These are phyloP conservation scores for Aspergillus ustus DNA, from an alignment of 2,329 filamentous ascomycete genomes.

Conservation along the genomic window DNA sequence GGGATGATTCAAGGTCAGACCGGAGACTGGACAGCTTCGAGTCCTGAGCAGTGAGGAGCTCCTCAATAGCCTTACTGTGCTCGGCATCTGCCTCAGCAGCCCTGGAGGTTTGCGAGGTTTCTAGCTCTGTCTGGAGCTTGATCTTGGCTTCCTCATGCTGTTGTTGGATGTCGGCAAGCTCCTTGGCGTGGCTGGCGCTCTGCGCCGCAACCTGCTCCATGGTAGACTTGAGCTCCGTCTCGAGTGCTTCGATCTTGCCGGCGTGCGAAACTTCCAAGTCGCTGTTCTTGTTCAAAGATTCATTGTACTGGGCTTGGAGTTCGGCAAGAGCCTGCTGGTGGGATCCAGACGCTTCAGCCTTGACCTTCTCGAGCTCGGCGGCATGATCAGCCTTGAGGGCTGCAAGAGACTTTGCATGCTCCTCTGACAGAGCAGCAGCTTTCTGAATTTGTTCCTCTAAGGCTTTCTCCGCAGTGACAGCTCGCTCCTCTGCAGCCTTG, in stretches of 20 bases:
- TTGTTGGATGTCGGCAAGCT: constrained; percentile 41
- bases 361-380: constrained; percentile 38
- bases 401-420: constrained; percentile 40
- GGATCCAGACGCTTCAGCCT: constrained; percentile 35
- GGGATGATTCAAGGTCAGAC: constrained; percentile 40
- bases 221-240: constrained; percentile 28
- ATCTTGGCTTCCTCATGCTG: constrained; percentile 39
- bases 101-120: constrained; percentile 40
- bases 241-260: constrained; percentile 35
- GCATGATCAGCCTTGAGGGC: constrained; percentile 41
- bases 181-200: constrained; percentile 31
- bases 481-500: constrained; percentile 41
- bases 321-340: constrained; percentile 36
- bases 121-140: constrained; percentile 44
- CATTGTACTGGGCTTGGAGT: constrained; percentile 42
- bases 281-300: constrained; percentile 31
- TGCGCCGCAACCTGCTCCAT: constrained; percentile 35
- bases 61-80: constrained; percentile 46
- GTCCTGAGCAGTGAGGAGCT: constrained; percentile 46
- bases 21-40: constrained; percentile 43
- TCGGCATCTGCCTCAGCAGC: constrained; percentile 42
- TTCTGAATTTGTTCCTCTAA: constrained; percentile 41
- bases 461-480: constrained; percentile 37
- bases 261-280: constrained; percentile 39
- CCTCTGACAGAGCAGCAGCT: constrained; percentile 34